Evolutionary conservation across 2,329 filamentous ascomycete species (phyloP).

Genomic region (Scedosporium dehoogii): DNA sequence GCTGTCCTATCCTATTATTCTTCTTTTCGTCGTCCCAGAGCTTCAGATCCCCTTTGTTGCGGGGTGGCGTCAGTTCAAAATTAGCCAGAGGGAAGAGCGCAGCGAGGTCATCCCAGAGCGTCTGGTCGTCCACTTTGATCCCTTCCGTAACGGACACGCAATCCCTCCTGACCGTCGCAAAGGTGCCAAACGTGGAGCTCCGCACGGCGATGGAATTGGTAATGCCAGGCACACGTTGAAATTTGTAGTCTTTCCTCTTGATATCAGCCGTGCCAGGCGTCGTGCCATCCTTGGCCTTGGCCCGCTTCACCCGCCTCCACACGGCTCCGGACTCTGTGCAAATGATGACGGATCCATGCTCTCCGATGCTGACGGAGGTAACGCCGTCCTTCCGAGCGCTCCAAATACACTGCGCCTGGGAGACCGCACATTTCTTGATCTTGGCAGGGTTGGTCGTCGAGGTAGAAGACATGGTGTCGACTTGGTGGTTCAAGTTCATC

Average conservation of each 20-base stretch:
- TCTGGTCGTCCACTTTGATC: slow-evolving; percentile 56
- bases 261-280: slow-evolving; percentile 37
- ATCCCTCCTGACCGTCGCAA: slow-evolving; percentile 77
- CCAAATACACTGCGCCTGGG: slow-evolving; percentile 75
- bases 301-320: slow-evolving; percentile 77
- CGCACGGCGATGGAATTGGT: slow-evolving; percentile 76
- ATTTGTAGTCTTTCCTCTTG: slow-evolving; percentile 86
- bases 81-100: slow-evolving; percentile 58
- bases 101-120: slow-evolving; percentile 64
- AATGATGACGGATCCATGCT: slow-evolving; percentile 90
- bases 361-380: slow-evolving; percentile 76
- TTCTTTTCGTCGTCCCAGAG: slow-evolving; percentile 20
- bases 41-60: slow-evolving; percentile 32
- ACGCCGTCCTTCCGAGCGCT: slow-evolving; percentile 79
- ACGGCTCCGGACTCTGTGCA: slow-evolving; percentile 88
- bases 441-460: slow-evolving; percentile 92
- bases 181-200: slow-evolving; percentile 83
- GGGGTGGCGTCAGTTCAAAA: slow-evolving; percentile 37
- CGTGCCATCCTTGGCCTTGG: slow-evolving; percentile 63
- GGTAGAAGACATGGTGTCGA: slow-evolving; percentile 48
- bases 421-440: slow-evolving; percentile 67
- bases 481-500: slow-evolving; percentile 60
- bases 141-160: slow-evolving; percentile 67
- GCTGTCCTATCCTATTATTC: slow-evolving; percentile 36
- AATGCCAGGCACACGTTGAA: slow-evolving; percentile 78